phyloP scores from a whole-genome alignment of 2,329 filamentous ascomycete species.

The Simplicillium aogashimaense region DNA sequence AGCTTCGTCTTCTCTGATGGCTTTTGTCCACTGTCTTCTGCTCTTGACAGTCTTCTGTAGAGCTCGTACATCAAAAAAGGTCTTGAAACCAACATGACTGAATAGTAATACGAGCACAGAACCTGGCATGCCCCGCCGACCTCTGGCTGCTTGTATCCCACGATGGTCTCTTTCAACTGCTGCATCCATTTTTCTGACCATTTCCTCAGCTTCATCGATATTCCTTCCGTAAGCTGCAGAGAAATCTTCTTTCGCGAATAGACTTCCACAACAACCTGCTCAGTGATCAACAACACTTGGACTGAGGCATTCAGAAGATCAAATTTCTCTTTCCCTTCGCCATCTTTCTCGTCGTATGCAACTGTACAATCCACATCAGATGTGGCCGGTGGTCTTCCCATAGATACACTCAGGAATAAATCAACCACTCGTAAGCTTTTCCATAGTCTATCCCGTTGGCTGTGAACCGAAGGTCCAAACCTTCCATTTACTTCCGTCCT shows the following conservation, averaged over 20 bases:
- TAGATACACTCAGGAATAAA: slow-evolving; percentile 40
- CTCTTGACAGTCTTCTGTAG: slow-evolving; percentile 28
- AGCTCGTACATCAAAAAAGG: slow-evolving; percentile 48
- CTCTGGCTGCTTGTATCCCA: slow-evolving; percentile 16
- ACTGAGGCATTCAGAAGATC: slow-evolving; percentile 41
- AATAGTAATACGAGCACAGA: slow-evolving; percentile 43
- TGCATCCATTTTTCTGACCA: slow-evolving; percentile 41
- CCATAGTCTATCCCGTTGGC: slow-evolving; percentile 40
- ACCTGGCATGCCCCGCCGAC: slow-evolving; percentile 39
- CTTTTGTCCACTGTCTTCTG: slow-evolving; percentile 12
- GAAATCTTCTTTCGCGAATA: slow-evolving; percentile 45
- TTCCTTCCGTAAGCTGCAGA: slow-evolving; percentile 40
- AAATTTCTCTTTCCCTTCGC: slow-evolving; percentile 25
- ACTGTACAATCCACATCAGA: slow-evolving; percentile 46
- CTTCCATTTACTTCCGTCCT: slow-evolving; percentile 43
- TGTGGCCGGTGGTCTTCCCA: slow-evolving; percentile 43
- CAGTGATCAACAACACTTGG: slow-evolving; percentile 41
- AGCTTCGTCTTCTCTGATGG: slow-evolving; percentile 36
- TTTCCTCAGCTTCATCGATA: slow-evolving; percentile 39
- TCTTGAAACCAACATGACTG: slow-evolving; percentile 45
- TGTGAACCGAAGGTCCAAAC: slow-evolving; percentile 32
- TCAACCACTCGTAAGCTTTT: slow-evolving; percentile 43
- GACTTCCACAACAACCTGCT: slow-evolving; percentile 39
- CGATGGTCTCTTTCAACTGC: slow-evolving; percentile 28
- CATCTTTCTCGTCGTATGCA: slow-evolving; percentile 26